These are phyloP conservation scores for Pachysandra terminalis DNA, from an alignment of 164 flowering plant genomes.

Conservation along the genomic window DNA sequence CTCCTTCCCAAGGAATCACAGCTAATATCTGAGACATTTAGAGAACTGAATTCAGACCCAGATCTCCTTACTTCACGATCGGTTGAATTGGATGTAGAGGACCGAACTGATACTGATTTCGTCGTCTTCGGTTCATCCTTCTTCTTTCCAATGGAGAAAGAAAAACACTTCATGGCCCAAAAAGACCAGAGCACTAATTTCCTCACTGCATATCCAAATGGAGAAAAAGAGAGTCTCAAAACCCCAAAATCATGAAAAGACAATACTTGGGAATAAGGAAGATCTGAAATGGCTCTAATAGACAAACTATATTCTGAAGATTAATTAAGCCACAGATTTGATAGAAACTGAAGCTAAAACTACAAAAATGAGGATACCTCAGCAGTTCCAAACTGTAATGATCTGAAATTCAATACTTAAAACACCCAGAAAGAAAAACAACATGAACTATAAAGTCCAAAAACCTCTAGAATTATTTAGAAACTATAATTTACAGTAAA, in stretches of 20 bases:
- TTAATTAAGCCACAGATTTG: background rate
- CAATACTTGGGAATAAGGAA: too few species aligned
- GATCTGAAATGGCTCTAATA: too few species aligned
- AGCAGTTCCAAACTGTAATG: background rate
- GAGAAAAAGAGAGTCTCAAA: slow-evolving; percentile 3
- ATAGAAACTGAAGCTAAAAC: background rate
- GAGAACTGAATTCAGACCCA: slow-evolving; percentile 67
- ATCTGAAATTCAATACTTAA: too few species aligned
- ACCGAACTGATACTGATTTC: slow-evolving; percentile 32
- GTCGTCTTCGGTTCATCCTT: slow-evolving; percentile 41
- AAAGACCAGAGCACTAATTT: slow-evolving; percentile 10
- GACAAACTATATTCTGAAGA: background rate
- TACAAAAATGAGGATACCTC: background rate
- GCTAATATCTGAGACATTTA: slow-evolving; percentile 53
- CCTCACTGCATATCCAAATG: slow-evolving; percentile 24
- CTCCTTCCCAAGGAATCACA: slow-evolving; percentile 47
- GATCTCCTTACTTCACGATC: slow-evolving; percentile 40
- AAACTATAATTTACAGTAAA: background rate
- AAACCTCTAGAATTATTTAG: too few species aligned
- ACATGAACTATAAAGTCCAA: too few species aligned
- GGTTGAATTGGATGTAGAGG: slow-evolving; percentile 28
- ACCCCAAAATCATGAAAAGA: slow-evolving; percentile 5
- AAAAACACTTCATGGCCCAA: slow-evolving; percentile 63
- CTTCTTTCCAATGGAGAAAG: slow-evolving; percentile 37
- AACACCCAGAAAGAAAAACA: background rate